Conservation (phyloP, 129 eudicot species). For the Tagetes patula region DNA sequence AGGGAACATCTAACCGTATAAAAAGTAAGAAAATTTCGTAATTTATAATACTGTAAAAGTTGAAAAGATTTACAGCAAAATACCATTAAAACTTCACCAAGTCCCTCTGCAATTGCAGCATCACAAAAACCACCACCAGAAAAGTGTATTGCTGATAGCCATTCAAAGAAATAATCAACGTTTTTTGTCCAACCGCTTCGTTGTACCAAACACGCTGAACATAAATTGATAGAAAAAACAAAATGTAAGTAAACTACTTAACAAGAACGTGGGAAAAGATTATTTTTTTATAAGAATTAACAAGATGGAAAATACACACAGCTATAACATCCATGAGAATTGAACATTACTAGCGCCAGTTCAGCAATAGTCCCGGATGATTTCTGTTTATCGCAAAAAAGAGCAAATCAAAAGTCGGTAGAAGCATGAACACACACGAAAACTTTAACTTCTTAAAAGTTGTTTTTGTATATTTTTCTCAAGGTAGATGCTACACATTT, state of each 20-base stretch:
- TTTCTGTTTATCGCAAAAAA: slow-evolving; percentile 48
- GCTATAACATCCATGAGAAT: slow-evolving; percentile 73
- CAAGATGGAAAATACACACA: slow-evolving; percentile 40
- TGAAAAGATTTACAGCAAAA: slow-evolving; percentile 10
- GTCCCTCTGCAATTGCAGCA: slow-evolving; percentile 97
- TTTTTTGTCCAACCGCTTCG: slow-evolving; percentile 90
- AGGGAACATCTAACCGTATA: slow-evolving; percentile 63
- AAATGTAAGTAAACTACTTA: slow-evolving; percentile 7
- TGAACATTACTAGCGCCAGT: slow-evolving; percentile 67
- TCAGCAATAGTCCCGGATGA: slow-evolving; percentile 47
- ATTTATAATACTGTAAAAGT: not conserved
- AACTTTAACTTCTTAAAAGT: not conserved
- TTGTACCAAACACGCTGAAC: slow-evolving; percentile 74
- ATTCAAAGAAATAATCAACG: slow-evolving; percentile 61
- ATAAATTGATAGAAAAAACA: not conserved
- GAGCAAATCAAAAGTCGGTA: not conserved
- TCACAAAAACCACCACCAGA: slow-evolving; percentile 86
- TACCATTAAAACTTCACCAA: slow-evolving; percentile 88
- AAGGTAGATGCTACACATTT: not conserved
- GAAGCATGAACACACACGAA: slow-evolving; percentile 7
- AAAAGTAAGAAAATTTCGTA: not conserved
- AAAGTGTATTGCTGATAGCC: slow-evolving; percentile 78
- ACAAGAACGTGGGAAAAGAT: slow-evolving; percentile 3
- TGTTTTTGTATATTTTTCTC: not conserved
- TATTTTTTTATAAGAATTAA: slow-evolving; percentile 3